Evolutionary conservation across 129 eudicot species (phyloP), one percentile per base, ranked within the genome.

Genomic region (Chrysanthemum makinoi): DNA sequence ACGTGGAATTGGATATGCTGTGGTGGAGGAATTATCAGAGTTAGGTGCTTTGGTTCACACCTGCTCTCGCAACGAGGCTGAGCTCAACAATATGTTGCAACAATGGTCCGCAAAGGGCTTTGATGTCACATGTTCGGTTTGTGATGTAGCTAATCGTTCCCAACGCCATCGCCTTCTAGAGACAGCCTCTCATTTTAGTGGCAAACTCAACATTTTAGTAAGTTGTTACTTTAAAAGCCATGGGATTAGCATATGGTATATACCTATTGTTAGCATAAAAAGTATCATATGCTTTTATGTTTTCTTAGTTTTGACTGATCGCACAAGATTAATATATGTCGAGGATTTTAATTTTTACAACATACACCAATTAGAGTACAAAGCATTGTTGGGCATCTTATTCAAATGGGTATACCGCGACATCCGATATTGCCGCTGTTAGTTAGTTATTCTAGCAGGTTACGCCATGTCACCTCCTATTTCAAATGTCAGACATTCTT

Each of bases 181-280:
- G n/a, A 76, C 70, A 62, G 86, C 89, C 2, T 55, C 83, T 61
- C 14, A 61, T 56, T 89, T 86, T 57, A 48, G 35, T 73, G 91
- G 96, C 75, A 88, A 88, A 79, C 89, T 88, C 60, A 77, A 86
- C 81, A 81, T 88, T 50, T 89, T 88, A 47, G 96, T 88, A 80
- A 76, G 86, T 77, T 28, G 7, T 26, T 17, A 14, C 60, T 54
- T 54, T 54, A 3, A 3, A 28, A 28, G n/a, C n/a, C n/a, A 28
- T 3, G 30, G 58, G n/a, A 53, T 15, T 5, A 53, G n/a, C 28
- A 3, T 16, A 0, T 28, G 3, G 4, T 5, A 13, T 3, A 26
- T 28, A 28, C 3, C 4, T 28, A 28, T 28, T 28, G 30, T 28
- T 28, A 28, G 30, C 30, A 28, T 0, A 28, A 3, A 3, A 28